These are phyloP conservation scores for Torulaspora delbrueckii DNA, from an alignment of 805 yeast genomes.

Conservation along the genomic window DNA sequence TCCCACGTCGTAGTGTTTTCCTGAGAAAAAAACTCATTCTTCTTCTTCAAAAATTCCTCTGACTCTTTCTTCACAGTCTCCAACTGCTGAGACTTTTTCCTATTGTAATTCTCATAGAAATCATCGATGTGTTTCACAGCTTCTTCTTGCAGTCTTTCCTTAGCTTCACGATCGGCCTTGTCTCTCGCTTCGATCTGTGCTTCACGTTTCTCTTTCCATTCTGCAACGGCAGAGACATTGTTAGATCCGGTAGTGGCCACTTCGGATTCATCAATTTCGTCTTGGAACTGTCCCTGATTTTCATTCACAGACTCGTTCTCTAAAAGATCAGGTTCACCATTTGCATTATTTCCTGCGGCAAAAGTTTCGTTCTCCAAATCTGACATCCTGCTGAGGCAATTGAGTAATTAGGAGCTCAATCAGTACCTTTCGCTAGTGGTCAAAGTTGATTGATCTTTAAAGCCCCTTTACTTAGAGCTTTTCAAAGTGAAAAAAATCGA, in stretches of 20 bases:
- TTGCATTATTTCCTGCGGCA: conserved; percentile 1
- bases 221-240: conserved; percentile 5
- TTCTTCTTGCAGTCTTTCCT: conserved; percentile 60
- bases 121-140: conserved; percentile 85
- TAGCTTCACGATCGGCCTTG: conserved; percentile 57
- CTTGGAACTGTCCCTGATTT: conserved; percentile 41
- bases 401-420: background rate
- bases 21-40: conserved; percentile 72
- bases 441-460: background rate
- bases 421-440: background rate
- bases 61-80: conserved; percentile 64
- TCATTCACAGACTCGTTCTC: conserved; percentile 15
- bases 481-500: background rate
- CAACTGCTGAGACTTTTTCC: conserved; percentile 67
- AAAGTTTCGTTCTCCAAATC: conserved; percentile 8
- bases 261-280: conserved; percentile 36
- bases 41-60: conserved; percentile 61
- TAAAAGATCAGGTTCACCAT: conserved; percentile 35
- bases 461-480: conserved; percentile 7
- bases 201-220: conserved; percentile 80
- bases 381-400: conserved; percentile 8
- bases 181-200: conserved; percentile 79
- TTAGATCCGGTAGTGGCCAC: conserved; percentile 5
- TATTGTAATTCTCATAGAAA: conserved; percentile 85
- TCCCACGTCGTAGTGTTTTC: conserved; percentile 76